Evolutionary conservation across 2,329 filamentous ascomycete species (phyloP).

Genomic region (Alternaria triticimaculans): DNA sequence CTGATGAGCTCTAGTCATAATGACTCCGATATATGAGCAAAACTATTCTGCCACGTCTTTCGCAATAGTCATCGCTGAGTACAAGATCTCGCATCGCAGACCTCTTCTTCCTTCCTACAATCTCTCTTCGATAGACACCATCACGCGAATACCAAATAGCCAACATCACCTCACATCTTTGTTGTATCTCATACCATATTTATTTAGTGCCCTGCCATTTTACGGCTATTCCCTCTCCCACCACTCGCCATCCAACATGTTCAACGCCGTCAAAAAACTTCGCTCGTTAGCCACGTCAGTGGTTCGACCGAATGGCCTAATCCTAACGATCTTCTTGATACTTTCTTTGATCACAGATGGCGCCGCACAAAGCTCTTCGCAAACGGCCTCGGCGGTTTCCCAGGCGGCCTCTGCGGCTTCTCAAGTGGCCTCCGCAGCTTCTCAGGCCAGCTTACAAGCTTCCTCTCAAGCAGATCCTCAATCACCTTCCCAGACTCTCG

Average conservation of each 20-base stretch:
- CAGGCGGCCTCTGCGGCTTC: not conserved
- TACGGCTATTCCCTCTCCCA: not conserved
- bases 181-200: rapidly evolving
- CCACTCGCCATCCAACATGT: not conserved
- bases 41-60: not conserved
- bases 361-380: not conserved
- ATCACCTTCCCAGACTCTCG: not conserved
- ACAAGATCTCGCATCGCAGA: too few species aligned
- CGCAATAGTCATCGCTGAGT: not conserved
- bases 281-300: not conserved
- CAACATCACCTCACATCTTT: not conserved
- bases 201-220: not conserved
- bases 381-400: not conserved
- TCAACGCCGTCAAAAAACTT: not conserved
- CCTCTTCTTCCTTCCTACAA: too few species aligned
- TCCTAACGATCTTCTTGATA: not conserved
- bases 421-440: not conserved
- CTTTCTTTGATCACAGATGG: not conserved
- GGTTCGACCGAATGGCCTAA: not conserved
- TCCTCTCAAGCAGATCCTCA: not conserved
- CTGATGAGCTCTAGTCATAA: not conserved
- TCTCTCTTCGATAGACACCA: not conserved
- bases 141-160: not conserved
- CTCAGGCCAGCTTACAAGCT: not conserved
- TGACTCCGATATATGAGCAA: not conserved